These are phyloP conservation scores for Boletus reticulatus DNA, from an alignment of 768 basidiomycete species.

Conservation along the genomic window DNA sequence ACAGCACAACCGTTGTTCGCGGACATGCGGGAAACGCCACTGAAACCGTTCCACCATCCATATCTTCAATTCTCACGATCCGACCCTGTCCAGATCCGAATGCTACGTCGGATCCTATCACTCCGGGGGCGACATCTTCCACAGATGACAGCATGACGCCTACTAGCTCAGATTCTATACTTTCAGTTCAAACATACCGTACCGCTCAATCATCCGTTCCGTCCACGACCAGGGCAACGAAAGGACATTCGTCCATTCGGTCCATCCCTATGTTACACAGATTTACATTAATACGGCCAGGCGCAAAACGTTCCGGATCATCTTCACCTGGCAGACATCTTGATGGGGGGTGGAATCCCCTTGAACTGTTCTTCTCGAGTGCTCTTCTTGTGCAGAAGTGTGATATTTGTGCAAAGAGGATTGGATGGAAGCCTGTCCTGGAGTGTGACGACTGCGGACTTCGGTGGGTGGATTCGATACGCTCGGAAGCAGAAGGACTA, in stretches of 20 bases:
- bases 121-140: conserved; percentile 35
- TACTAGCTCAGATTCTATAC: conserved; percentile 43
- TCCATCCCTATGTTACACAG: conserved; percentile 68
- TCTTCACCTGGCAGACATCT: conserved; percentile 26
- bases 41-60: conserved; percentile 45
- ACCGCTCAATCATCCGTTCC: conserved; percentile 52
- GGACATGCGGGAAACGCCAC: conserved; percentile 41
- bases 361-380: conserved; percentile 77
- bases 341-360: conserved; percentile 64
- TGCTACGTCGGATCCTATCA: conserved; percentile 38
- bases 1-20: conserved; percentile 69
- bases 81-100: conserved; percentile 54
- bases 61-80: conserved; percentile 75
- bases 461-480: conserved; percentile 41
- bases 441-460: conserved; percentile 90
- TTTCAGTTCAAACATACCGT: conserved; percentile 61
- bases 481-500: conserved; percentile 8
- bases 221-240: conserved; percentile 66
- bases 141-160: conserved; percentile 35
- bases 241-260: conserved; percentile 70
- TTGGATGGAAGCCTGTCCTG: conserved; percentile 84
- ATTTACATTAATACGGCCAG: conserved; percentile 84
- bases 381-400: conserved; percentile 73
- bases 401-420: conserved; percentile 75
- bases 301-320: conserved; percentile 49